Evolutionary conservation across 179 eudicot species (phyloP), one percentile per base, ranked within the genome.

Genomic region (Silene vulgaris): DNA sequence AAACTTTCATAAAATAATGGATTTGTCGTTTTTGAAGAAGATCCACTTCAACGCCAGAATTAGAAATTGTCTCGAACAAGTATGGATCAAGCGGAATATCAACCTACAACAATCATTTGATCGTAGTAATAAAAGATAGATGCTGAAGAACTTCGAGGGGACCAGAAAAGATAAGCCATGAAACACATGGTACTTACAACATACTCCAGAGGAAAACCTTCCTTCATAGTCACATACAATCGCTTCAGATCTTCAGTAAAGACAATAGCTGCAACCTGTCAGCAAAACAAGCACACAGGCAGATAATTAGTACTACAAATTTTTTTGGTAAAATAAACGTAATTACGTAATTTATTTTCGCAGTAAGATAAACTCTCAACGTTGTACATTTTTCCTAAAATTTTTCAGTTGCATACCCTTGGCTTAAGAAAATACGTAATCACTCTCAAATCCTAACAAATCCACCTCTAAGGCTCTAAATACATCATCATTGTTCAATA

Each of bases 31-130:
- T 93, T 80, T 91, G 97, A 76, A 93, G 91, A 74, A 93, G 93
- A 90, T 93, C 98, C 75, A 93, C 98, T 83, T 93, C 97, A 74
- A 85, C 97, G 59, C 93, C 90, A 69, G 97, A 83, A 82, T 77
- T 87, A 59, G 97, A 83, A 76, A 93, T 91, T 43, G 88, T 80
- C 87, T 91, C 98, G 78, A 93, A 93, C 87, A 93, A 84, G 75
- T 81, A 91, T 43, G 98, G 98, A 86, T 93, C 98, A 30, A 93
- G 93, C 29, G 98, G 98, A 72, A 93, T 93, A 82, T 90, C 96
- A 86, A 93, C 96, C 98, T 93, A 81, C 30, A 75, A 78, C 78
- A 79, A 20, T 8, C 74, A 71, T 28, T 12, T 71, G 23, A 71
- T 54, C n/a, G 1, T 69, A 75, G 13, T 9, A 48, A 60, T 5